Conservation (phyloP, 805 yeast species). For the Zygoascus tannicola region DNA sequence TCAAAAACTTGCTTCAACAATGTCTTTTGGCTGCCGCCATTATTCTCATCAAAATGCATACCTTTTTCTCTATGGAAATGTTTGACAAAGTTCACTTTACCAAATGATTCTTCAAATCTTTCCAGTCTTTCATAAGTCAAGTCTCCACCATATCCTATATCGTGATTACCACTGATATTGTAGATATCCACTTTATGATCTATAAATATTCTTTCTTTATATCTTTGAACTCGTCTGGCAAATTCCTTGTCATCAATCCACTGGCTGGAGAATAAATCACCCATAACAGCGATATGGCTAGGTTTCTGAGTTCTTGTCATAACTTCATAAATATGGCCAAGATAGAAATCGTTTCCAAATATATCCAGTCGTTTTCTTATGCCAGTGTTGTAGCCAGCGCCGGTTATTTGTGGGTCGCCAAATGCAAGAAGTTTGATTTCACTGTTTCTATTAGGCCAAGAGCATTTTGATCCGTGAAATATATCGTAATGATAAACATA, state of each 20-base stretch:
- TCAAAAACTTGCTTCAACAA: neutral
- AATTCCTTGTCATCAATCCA: constrained; percentile 91
- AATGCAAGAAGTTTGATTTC: constrained; percentile 66
- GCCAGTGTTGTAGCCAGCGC: constrained; percentile 64
- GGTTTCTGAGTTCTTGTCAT: constrained; percentile 63
- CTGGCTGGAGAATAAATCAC: constrained; percentile 87
- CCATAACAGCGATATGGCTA: constrained; percentile 78
- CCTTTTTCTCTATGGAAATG: constrained; percentile 36
- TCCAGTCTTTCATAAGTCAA: constrained; percentile 86
- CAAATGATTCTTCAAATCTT: constrained; percentile 64
- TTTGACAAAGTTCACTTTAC: constrained; percentile 75
- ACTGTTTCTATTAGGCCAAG: constrained; percentile 12
- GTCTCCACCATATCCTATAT: constrained; percentile 91
- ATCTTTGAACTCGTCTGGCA: constrained; percentile 66
- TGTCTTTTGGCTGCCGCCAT: neutral
- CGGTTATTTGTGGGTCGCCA: constrained; percentile 97
- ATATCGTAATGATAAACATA: constrained; percentile 58
- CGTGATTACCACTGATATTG: constrained; percentile 91
- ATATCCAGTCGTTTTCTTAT: constrained; percentile 71
- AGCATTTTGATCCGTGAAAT: constrained; percentile 12
- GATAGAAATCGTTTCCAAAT: constrained; percentile 78
- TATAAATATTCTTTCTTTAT: constrained; percentile 25
- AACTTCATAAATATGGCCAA: constrained; percentile 70
- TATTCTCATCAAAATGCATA: constrained; percentile 21
- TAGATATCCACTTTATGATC: constrained; percentile 37